Evolutionary conservation across 257 asterid species (phyloP), one percentile per base, ranked within the genome.

Genomic region (Sherardia arvensis): DNA sequence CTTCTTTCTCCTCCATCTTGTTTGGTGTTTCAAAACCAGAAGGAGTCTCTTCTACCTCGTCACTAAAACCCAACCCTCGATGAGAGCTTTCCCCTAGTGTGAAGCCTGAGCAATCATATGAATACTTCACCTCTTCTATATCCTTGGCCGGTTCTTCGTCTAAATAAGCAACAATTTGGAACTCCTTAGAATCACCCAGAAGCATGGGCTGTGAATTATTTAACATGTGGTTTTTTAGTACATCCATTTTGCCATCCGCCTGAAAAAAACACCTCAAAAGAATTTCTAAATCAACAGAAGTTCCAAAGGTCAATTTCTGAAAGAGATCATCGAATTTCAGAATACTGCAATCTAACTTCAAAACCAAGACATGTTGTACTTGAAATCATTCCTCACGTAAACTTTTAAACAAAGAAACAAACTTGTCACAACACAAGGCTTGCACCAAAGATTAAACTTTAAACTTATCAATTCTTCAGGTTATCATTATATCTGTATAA

Each of bases 41-140:
- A 3, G 54, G 66, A 64, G 74, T 58, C 69, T 76, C 73, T 59
- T 78, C 85, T 70, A 71, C 73, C 65, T 82, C 83, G 30, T 79
- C 83, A 73, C 38, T 17, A 77, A 86, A 85, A 40, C 97, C 96
- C 72, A 89, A 71, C 67, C 99, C 99, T 64, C 83, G 75, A 30
- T 78, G 91, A 1, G 91, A 79, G 65, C 80, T 71, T 62, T 84
- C 96, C 56, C 68, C 95, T 69, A 84, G 72, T 29, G 86, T 71
- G 71, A 87, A 81, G 74, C 84, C 74, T 20, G 87, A 54, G 38
- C 85, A 86, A 54, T 87, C 95, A 74, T 82, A 81, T 61, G 76
- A 57, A 53, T 69, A 84, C 32, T 87, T 89, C 30, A 73, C 70
- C 66, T 59, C 69, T 53, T 64, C 71, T 32, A 78, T 40, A 69